These are phyloP conservation scores for Cladosporium sp. DNA, from an alignment of 2,329 filamentous ascomycete genomes.

Conservation along the genomic window DNA sequence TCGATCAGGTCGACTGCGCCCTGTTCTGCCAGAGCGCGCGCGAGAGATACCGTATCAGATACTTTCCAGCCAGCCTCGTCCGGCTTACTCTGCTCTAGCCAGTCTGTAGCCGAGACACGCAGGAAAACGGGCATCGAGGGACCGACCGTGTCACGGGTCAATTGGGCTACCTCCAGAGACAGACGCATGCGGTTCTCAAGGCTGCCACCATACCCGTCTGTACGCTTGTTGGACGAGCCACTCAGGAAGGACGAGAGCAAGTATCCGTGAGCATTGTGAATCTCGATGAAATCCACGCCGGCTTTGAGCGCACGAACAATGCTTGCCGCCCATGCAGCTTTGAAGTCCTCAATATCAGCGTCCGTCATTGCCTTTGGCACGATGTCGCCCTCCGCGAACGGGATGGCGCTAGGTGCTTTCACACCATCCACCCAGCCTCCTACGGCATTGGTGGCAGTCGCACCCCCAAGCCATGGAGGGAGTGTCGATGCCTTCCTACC, in stretches of 20 bases:
- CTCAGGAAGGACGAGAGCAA: conserved; percentile 43
- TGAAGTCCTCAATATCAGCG: conserved; percentile 62
- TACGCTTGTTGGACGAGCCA: conserved; percentile 38
- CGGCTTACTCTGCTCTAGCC: conserved; percentile 31
- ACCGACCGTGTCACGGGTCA: conserved; percentile 36
- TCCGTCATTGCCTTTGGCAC: conserved; percentile 64
- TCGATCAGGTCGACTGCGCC: conserved; percentile 82
- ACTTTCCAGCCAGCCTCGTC: no score
- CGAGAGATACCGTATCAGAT: conserved; percentile 62
- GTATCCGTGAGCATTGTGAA: conserved; percentile 58
- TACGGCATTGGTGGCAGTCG: conserved; percentile 47
- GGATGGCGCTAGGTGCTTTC: conserved; percentile 54
- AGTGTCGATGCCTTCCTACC: conserved; percentile 59
- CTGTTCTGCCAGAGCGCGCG: no score
- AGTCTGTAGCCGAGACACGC: conserved; percentile 7
- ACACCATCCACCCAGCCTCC: conserved; percentile 52
- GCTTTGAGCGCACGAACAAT: conserved; percentile 51
- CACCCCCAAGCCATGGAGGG: conserved; percentile 59
- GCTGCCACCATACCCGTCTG: conserved; percentile 41
- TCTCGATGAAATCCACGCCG: conserved; percentile 73
- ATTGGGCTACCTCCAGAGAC: conserved; percentile 37
- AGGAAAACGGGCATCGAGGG: conserved; percentile 9
- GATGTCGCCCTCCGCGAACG: conserved; percentile 60
- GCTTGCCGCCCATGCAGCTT: conserved; percentile 59
- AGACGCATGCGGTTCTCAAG: conserved; percentile 40